Evolutionary conservation across 2,329 filamentous ascomycete genomes (phyloP), one percentile per base, ranked within the genome.

Genomic region (Dendrostoma leiphaemia): DNA sequence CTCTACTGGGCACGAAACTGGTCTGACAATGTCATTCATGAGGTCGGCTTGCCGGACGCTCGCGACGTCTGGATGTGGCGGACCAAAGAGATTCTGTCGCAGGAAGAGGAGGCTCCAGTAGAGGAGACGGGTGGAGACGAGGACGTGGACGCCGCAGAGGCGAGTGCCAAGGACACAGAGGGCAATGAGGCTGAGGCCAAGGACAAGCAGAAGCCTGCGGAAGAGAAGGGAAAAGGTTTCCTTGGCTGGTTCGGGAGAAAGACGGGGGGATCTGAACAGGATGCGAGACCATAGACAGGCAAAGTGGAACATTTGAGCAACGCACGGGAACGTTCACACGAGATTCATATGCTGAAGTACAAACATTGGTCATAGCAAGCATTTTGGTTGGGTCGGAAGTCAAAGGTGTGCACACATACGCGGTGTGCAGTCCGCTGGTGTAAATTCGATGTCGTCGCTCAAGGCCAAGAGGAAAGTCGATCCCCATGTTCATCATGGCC

Each of bases 11-110:
- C 80, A 0, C 57, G 67, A 60, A 56, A 64, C 17, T 84, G 81
- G 81, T 66, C 80, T 7, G 57, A 61, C 7, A 84, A 84, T 53
- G 81, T 84, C 59, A 69, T 65, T n/a, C 81, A 84, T 60, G 65
- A 71, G 9, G 59, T 75, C 29, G 69, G 73, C 21, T 65, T 79
- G 24, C 62, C 70, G 3, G 57, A 51, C 12, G 40, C 48, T 26
- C 17, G 55, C 19, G 17, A 29, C 17, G 50, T 55, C 31, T 47
- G 45, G 32, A 48, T 35, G 17, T 58, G 54, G 52, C 51, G 48
- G 44, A 58, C 56, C 3, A 52, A 28, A 28, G 44, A 55, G 23
- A 49, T 58, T 10, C 17, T 54, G 26, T 29, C 10, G 26, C 40
- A 15, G 4, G 28, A 3, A 29, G 44, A 48, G n/a, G 37, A 47